Base-by-base conservation (phyloP, 2,329 filamentous ascomycete genomes). In the Aureobasidium namibiae region DNA sequence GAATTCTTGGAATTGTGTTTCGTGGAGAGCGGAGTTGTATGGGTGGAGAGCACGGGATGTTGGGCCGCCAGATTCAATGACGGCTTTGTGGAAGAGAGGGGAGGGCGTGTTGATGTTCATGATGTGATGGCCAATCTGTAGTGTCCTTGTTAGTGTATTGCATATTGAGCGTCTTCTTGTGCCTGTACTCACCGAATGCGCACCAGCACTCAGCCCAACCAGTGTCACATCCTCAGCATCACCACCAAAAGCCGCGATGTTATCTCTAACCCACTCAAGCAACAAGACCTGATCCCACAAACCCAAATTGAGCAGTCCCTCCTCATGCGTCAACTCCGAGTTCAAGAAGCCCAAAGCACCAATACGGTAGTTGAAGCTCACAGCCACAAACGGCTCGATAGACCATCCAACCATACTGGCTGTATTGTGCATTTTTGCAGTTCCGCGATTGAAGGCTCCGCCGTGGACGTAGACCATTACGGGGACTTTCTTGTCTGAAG, bases 121-220 rank as follows among this genome's bases (percentile, higher is more conserved):
- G 16, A 89, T 71, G 64, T 88, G 85, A 66, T 90, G 86, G 3
- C 86, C 86, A 63, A 88, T 80, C 81, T 65, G 23, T 10, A 31
- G 29, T 6, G 10, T 31, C 10, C 5, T 31, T 5, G 10, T 31
- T 31, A 31, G 29, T 31, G 5, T 5, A 31, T 10, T 31, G 29
- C 29, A 31, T 10, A 31, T 31, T 31, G 5, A 6, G 29, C 29
- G 10, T 31, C 29, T 31, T 31, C 5, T 10, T 8, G 7, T n/a
- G 21, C 6, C 41, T 29, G 24, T 21, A 68, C 71, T 65, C 65
- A 82, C 80, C 60, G 82, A 84, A 69, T 88, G 85, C 9, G 82
- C 82, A 8, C 84, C 84, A 33, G 83, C 83, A 2, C 81, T 85
- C 69, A 92, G 84, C 24, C 89, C 89, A 85, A 86, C 90, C 62